Base-by-base conservation (phyloP, 2,329 filamentous ascomycete species). In the Tricladium varicosporioides region DNA sequence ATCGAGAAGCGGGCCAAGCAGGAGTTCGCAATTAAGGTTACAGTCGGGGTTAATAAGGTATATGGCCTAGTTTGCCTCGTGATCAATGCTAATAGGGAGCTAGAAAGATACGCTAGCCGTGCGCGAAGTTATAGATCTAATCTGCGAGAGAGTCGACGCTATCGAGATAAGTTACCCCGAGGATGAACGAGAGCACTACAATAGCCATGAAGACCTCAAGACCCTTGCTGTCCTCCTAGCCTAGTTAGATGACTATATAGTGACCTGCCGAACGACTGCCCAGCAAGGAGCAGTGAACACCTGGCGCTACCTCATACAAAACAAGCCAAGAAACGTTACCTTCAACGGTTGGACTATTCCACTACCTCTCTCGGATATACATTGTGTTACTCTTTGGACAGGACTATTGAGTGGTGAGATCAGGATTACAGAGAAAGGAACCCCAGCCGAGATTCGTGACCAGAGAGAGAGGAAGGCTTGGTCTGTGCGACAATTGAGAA, bases 321-420 rank as follows among this genome's bases (percentile, higher is more conserved):
- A 48, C 46, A 19, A 48, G 46, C 15, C 15, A 48, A 19, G 46
- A 48, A 48, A 48, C 46, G 27, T 48, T 22, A 22, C 46, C 4
- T 48, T 32, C 22, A 48, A 48, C 46, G 46, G 46, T 27, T 48
- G 22, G 46, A 48, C 46, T 32, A 48, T 48, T 48, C 46, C 13
- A 27, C 22, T 48, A 19, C 19, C 46, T 31, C 46, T 48, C 46
- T 48, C 19, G 10, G 46, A 48, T 27, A 27, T 13, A 27, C 31
- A 27, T 48, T 48, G 22, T 48, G 22, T 8, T 2, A 48, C n/a
- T 27, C 46, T 48, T 27, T 2, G 15, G 46, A 27, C 22, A 48
- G 46, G 46, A 48, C 19, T 48, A 5, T 27, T 2, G 46, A 48
- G 27, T 19, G 22, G 46, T 48, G 46, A 48, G 46, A 48, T 48